Evolutionary conservation across 305 asterid species (phyloP).

Genomic region (Withania somnifera): DNA sequence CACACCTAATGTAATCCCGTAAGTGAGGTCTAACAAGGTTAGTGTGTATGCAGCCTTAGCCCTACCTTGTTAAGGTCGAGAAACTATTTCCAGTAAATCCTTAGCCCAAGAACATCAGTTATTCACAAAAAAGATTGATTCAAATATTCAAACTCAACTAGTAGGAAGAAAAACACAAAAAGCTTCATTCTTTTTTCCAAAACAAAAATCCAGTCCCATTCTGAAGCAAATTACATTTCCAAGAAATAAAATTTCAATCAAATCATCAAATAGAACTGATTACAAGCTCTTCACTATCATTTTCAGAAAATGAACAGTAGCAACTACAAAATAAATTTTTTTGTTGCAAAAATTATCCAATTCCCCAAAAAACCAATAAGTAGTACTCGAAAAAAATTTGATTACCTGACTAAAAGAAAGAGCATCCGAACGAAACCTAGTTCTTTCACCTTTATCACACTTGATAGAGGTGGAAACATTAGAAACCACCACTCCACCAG

Average conservation of each 20-base stretch:
- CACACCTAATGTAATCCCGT: background rate
- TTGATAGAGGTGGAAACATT: slow-evolving; percentile 54
- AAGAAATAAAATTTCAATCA: background rate
- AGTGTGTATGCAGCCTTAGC: background rate
- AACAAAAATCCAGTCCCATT: background rate
- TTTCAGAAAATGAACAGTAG: background rate
- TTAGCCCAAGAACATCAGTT: background rate
- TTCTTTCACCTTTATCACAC: slow-evolving; percentile 97
- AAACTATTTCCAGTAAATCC: background rate
- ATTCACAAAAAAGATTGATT: background rate
- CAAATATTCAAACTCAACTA: background rate
- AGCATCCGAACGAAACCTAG: slow-evolving; percentile 80
- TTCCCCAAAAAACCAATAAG: background rate
- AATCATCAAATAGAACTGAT: background rate
- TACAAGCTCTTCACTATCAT: background rate
- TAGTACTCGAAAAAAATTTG: no score
- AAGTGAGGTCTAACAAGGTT: background rate
- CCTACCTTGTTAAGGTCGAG: background rate
- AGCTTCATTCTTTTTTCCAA: background rate
- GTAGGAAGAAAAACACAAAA: background rate
- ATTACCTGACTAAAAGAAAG: slow-evolving; percentile 67
- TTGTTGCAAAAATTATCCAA: background rate
- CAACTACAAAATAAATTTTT: background rate
- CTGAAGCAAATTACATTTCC: slow-evolving; percentile 1
- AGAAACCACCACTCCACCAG: slow-evolving; percentile 62